phyloP scores from a whole-genome alignment of 495 filamentous ascomycete species.

The Staphylotrichum longicolle region DNA sequence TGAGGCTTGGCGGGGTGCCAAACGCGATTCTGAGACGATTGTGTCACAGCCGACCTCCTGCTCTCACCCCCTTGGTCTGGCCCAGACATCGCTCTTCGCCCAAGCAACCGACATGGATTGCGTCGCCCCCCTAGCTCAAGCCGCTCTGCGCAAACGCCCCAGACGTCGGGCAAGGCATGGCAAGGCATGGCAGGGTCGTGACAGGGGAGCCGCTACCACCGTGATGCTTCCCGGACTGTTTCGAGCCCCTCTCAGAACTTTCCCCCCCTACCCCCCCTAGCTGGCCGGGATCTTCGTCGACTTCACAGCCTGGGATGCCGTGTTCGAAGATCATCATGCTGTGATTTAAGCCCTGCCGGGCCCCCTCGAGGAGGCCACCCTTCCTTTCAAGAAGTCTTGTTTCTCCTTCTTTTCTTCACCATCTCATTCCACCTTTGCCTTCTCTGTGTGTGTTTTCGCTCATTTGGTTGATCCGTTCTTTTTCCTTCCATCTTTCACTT shows the following conservation, averaged over 20 bases:
- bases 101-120: background rate
- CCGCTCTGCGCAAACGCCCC: slow-evolving; percentile 22
- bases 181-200: slow-evolving; percentile 1
- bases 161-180: slow-evolving; percentile 19
- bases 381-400: slow-evolving; percentile 30
- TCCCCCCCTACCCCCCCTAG: slow-evolving; percentile 14
- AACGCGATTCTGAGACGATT: slow-evolving; percentile 49
- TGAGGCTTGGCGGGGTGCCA: slow-evolving; percentile 37
- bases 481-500: slow-evolving; percentile 42
- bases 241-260: slow-evolving; percentile 36
- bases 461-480: slow-evolving; percentile 42
- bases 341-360: slow-evolving; percentile 46
- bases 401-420: slow-evolving; percentile 26
- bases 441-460: slow-evolving; percentile 29
- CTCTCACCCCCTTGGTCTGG: slow-evolving; percentile 32
- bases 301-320: slow-evolving; percentile 13
- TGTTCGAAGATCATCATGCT: slow-evolving; percentile 47
- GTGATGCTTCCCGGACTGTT: slow-evolving; percentile 40
- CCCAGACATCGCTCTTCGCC: slow-evolving; percentile 19
- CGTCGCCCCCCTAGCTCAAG: background rate
- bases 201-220: slow-evolving; percentile 21
- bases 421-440: slow-evolving; percentile 26
- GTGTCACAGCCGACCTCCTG: slow-evolving; percentile 47
- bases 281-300: slow-evolving; percentile 18
- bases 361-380: slow-evolving; percentile 24